Base-by-base conservation (phyloP, 1,284 basidiomycete genomes). In the Paramarasmius palmivorus region DNA sequence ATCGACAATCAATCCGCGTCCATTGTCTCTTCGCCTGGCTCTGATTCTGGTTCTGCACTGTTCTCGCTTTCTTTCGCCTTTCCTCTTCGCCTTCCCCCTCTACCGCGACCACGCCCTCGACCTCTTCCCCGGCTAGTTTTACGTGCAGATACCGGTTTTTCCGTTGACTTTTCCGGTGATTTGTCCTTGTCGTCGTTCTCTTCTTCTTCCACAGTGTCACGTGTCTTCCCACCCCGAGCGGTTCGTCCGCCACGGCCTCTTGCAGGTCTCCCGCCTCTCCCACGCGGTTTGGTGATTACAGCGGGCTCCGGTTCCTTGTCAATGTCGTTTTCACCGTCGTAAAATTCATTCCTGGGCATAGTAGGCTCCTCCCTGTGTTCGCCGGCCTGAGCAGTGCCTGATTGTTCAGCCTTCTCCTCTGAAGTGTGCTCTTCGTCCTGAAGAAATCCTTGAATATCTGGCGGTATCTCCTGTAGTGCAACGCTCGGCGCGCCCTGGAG, bases 401-500 rank as follows among this genome's bases (percentile, higher is more conserved):
- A 67, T 48, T 84, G 83, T 56, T 92, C 90, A 41, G 88, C 84
- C 62, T 74, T 83, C 67, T 94, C 92, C 29, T 90, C 89, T 17
- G 71, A 72, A 37, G 77, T 85, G 53, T 79, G 75, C 53, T 91
- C 88, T 68, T 97, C 93, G 52, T 88, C 84, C 12, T 82, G 84
- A 46, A 96, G 73, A 63, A 91, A 83, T 2, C 88, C 89, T 54
- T 88, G 86, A 19, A 98, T 73, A 63, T 96, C 91, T 0, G 95
- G 96, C 5, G 97, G 96, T 45, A 99, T 91, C 70, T 98, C 93
- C 65, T 95, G 90, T 92, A 98, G 93, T 62, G 89, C 88, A 8
- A 99, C 93, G 66, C 93, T 95, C 1, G 96, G 96, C 40, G 97
- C 96, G 23, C 95, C 95, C 62, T 96, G 92, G 20, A 99, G 74